These are phyloP conservation scores for Juglanconis juglandina DNA, from an alignment of 2,329 filamentous ascomycete genomes.

Conservation along the genomic window DNA sequence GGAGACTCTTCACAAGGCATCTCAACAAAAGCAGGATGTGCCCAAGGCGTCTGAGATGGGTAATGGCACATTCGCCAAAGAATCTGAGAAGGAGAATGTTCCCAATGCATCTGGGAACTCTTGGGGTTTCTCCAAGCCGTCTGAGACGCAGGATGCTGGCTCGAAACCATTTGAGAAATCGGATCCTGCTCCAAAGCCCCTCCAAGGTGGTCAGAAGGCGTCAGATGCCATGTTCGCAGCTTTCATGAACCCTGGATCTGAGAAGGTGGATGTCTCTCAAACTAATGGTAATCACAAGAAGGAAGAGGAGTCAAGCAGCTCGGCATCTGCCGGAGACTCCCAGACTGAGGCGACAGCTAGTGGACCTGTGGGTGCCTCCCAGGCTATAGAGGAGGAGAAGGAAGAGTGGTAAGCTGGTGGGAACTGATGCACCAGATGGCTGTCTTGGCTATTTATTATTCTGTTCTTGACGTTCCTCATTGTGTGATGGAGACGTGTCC, in stretches of 20 bases:
- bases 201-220: neutral
- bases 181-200: neutral
- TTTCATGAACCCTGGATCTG: slow-evolving; percentile 1
- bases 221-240: neutral
- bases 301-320: neutral
- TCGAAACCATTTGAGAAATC: neutral
- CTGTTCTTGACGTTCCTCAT: slow-evolving; percentile 6
- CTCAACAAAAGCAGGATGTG: neutral
- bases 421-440: neutral
- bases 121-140: neutral
- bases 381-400: neutral
- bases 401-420: slow-evolving; percentile 4
- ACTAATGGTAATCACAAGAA: slow-evolving; percentile 9
- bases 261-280: neutral
- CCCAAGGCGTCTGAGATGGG: neutral
- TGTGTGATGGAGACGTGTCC: neutral
- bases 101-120: neutral
- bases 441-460: neutral
- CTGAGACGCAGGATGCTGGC: neutral
- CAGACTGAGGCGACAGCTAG: neutral
- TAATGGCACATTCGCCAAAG: neutral
- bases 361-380: neutral
- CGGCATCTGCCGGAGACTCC: neutral
- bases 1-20: neutral
- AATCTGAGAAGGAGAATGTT: neutral